A percentile compares a stretch with the other conserved stretches of the same genome.
These are phyloP conservation scores for Nicotiana otophora DNA, from an alignment of 257 asterid species.

Conservation along the genomic window DNA sequence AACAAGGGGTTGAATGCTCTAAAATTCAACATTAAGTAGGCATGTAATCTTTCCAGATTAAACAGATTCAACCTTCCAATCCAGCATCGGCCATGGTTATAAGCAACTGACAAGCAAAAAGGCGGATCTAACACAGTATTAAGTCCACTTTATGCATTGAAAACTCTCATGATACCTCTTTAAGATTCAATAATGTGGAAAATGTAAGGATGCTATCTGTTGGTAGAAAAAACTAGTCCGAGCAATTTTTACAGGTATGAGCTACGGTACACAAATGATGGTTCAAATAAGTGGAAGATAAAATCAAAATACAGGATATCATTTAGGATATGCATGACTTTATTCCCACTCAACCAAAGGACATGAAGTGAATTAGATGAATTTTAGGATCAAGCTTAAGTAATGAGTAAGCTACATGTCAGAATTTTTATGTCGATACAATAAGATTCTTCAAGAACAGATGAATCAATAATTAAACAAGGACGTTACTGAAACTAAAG, in stretches of 20 bases:
- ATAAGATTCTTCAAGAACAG: neutral
- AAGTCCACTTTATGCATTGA: neutral
- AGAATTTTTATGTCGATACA: neutral
- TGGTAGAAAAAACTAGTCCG: neutral
- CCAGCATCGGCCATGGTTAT: neutral
- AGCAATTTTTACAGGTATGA: neutral
- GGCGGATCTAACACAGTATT: neutral
- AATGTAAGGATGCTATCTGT: neutral
- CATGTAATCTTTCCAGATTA: neutral
- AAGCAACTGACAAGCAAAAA: neutral
- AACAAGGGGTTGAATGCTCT: neutral
- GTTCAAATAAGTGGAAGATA: neutral
- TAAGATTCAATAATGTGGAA: neutral
- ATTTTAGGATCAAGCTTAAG: neutral
- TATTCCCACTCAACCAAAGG: neutral
- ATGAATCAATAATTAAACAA: neutral
- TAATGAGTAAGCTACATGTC: neutral
- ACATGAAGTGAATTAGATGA: neutral
- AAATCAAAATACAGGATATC: neutral
- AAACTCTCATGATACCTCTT: neutral
- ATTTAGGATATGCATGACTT: neutral
- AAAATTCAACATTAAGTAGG: neutral
- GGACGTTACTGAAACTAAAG: conserved; percentile 8
- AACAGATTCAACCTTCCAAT: neutral
- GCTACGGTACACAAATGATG: neutral